Conservation (phyloP, 169 alveolate genomes). For the Fabrea salina region DNA sequence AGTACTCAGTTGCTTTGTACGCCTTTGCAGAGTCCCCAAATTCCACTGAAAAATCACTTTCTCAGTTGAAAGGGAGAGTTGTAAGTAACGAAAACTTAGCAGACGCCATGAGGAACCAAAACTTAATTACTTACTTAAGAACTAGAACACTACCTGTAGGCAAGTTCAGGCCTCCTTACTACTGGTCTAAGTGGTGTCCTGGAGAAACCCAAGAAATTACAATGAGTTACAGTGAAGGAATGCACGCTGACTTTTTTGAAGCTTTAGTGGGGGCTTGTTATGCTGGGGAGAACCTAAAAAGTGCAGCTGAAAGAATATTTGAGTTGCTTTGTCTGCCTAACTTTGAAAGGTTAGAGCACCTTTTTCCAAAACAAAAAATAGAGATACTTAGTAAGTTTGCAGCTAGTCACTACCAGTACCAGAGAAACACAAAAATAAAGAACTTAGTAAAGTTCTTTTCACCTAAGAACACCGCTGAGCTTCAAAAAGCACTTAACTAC, state of each 20-base stretch:
- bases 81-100: not conserved
- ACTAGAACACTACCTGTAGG: not conserved
- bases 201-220: not conserved
- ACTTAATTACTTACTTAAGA: not conserved
- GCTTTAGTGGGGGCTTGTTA: conserved; percentile 21
- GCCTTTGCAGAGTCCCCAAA: not conserved
- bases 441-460: no score
- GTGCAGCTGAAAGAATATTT: not conserved
- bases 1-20: not conserved
- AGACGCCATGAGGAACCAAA: not conserved
- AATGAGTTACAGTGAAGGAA: not conserved
- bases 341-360: no score
- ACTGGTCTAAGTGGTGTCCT: not conserved
- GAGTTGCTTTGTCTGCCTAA: not conserved
- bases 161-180: conserved; percentile 5
- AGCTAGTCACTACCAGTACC: no score
- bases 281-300: not conserved
- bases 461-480: not conserved
- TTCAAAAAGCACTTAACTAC: not conserved
- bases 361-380: no score
- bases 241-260: conserved; percentile 20
- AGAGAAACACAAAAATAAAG: no score
- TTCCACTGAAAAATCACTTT: not conserved
- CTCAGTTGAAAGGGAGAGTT: not conserved
- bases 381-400: no score